Conservation (phyloP, 352 stramenopile species). For the Peronospora farinosa region DNA sequence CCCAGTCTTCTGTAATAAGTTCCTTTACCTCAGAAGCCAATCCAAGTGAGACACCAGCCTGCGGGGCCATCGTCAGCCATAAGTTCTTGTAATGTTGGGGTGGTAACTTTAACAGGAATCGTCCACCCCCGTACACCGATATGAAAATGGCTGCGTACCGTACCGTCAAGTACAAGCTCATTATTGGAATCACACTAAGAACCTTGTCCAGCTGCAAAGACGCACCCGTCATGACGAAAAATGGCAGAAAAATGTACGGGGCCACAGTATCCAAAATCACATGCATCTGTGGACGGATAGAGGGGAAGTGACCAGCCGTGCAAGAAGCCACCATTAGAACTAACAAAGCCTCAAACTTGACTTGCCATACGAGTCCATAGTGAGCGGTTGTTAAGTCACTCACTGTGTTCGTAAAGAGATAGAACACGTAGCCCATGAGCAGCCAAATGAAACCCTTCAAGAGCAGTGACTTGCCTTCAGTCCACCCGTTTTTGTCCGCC, state of each 20-base stretch:
- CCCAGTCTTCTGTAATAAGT: conserved; percentile 51
- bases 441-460: conserved; percentile 63
- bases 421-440: conserved; percentile 52
- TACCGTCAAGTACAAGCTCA: conserved; percentile 54
- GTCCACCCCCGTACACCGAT: conserved; percentile 42
- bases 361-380: conserved; percentile 52
- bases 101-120: conserved; percentile 51
- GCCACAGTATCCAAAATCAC: conserved; percentile 58
- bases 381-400: conserved; percentile 40
- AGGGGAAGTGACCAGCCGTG: conserved; percentile 43
- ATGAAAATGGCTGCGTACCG: conserved; percentile 56
- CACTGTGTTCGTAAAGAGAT: conserved; percentile 52
- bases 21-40: conserved; percentile 53
- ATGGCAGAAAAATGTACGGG: conserved; percentile 64
- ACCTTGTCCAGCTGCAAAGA: conserved; percentile 63
- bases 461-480: conserved; percentile 34
- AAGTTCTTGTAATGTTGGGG: conserved; percentile 58
- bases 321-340: conserved; percentile 61
- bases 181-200: conserved; percentile 44
- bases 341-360: conserved; percentile 62
- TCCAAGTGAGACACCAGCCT: conserved; percentile 56
- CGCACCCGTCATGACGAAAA: conserved; percentile 69
- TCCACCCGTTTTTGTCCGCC: conserved; percentile 18
- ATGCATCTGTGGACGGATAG: conserved; percentile 65
- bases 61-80: conserved; percentile 64